These are phyloP conservation scores for Cladobotryum mycophilum DNA, from an alignment of 2,329 filamentous ascomycete species.

Conservation along the genomic window DNA sequence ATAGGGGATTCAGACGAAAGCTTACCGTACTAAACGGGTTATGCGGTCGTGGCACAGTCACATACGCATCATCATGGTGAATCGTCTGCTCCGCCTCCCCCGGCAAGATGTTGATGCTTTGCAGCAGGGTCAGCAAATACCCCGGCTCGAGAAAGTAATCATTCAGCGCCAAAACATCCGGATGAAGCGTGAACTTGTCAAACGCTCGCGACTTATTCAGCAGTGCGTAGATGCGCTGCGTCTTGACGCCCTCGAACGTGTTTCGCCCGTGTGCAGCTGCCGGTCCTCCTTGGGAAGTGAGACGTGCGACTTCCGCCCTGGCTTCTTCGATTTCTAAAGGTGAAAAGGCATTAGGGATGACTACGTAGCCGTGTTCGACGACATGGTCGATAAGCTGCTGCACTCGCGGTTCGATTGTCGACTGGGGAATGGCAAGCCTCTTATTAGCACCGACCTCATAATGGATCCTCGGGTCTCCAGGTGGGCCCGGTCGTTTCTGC, in stretches of 20 bases:
- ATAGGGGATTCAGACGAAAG: not conserved
- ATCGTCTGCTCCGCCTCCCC: constrained; percentile 31
- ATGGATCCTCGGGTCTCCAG: not conserved
- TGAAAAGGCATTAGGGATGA: constrained; percentile 27
- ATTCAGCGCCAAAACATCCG: constrained; percentile 31
- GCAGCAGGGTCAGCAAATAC: constrained; percentile 28
- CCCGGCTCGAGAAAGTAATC: constrained; percentile 34
- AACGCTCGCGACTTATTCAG: constrained; percentile 33
- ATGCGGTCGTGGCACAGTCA: constrained; percentile 28
- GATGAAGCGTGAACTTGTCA: constrained; percentile 30
- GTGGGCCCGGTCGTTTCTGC: not conserved
- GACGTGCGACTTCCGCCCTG: constrained; percentile 17
- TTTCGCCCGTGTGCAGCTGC: constrained; percentile 26
- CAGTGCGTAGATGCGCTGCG: constrained; percentile 32
- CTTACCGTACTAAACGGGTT: constrained; percentile 26
- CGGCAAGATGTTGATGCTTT: constrained; percentile 33
- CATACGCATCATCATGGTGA: constrained; percentile 27
- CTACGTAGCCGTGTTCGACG: constrained; percentile 27
- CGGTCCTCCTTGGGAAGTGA: constrained; percentile 21
- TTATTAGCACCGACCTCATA: not conserved
- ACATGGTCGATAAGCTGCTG: constrained; percentile 15
- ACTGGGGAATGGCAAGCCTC: not conserved
- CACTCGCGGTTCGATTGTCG: not conserved
- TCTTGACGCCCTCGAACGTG: constrained; percentile 31
- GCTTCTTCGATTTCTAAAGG: constrained; percentile 24